Evolutionary conservation across 1,284 basidiomycete genomes (phyloP), one percentile per base, ranked within the genome.

Genomic region (Waitea zeae): DNA sequence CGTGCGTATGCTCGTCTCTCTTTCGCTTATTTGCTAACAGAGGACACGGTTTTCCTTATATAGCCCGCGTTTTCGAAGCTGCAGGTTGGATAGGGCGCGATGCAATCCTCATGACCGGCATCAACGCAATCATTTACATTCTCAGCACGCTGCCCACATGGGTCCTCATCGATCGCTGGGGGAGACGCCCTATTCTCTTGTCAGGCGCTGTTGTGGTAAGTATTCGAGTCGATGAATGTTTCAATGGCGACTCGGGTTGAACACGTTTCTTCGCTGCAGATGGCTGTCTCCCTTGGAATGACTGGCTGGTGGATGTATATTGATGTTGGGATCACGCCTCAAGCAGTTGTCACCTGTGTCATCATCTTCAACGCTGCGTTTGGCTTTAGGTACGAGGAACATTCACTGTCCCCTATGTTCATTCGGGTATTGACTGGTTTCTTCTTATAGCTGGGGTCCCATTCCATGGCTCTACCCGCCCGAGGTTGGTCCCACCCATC

Each of bases 11-110:
- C 31, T 44, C 12, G 36, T 33, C 13, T 17, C 19, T 38, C 33
- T 37, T 6, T 6, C 15, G 9, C 7, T 12, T 15, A 14, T 15
- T 30, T 15, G 29, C 7, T 7, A 26, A 26, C 22, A 7, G n/a
- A 26, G 7, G 22, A 7, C 7, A n/a, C 22, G 7, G n/a, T n/a
- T n/a, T n/a, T n/a, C n/a, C n/a, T n/a, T 17, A 12, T n/a, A 34
- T 42, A 80, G 79, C 78, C 34, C 66, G 76, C 37, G 82, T 88
- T 1, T 90, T 89, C 46, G 82, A 89, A 67, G 27, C 42, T 45
- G 92, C 92, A 30, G 93, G 93, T 30, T 98, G 93, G 92, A 70
- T 95, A 39, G 93, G 93, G n/a, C 71, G 92, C 34, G 78, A 96
- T 47, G 93, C 93, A 3, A 76, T 98, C 42, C 65, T 97, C 14